Percentiles rank a stretch among this genome's conserved stretches.
Conservation (phyloP, 352 stramenopile genomes). For the Phytophthora brassicae region DNA sequence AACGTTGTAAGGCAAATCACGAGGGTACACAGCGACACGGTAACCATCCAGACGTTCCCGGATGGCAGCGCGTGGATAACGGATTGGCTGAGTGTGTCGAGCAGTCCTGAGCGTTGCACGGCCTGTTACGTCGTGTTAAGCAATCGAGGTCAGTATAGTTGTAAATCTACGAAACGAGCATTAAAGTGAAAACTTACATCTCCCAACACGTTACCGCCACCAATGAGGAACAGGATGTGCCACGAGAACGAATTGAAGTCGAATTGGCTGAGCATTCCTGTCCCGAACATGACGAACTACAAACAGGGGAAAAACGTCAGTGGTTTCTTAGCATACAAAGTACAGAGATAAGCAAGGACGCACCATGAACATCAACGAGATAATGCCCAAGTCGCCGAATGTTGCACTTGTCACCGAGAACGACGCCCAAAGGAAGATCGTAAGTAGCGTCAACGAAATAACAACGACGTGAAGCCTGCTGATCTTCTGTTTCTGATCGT, state of each 20-base stretch:
- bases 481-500: slow-evolving; percentile 90
- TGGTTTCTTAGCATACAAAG: slow-evolving; percentile 1
- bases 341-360: slow-evolving; percentile 4
- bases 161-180: neutral
- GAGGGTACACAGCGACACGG: slow-evolving; percentile 83
- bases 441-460: slow-evolving; percentile 87
- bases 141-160: neutral
- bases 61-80: slow-evolving; percentile 79
- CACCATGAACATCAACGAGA: slow-evolving; percentile 91
- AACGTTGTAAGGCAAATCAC: slow-evolving; percentile 91
- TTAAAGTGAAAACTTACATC: slow-evolving; percentile 53
- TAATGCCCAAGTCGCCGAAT: slow-evolving; percentile 92
- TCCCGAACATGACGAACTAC: slow-evolving; percentile 88
- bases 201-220: slow-evolving; percentile 90
- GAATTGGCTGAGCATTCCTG: slow-evolving; percentile 89
- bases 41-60: slow-evolving; percentile 86
- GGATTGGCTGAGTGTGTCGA: slow-evolving; percentile 82
- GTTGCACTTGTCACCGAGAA: slow-evolving; percentile 84
- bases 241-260: slow-evolving; percentile 95
- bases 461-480: slow-evolving; percentile 89
- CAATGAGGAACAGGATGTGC: slow-evolving; percentile 93
- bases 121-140: slow-evolving; percentile 34
- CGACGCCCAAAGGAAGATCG: slow-evolving; percentile 89
- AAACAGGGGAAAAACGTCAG: neutral
- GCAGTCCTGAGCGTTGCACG: slow-evolving; percentile 79